These are phyloP conservation scores for Melanogaster broomeanus DNA, from an alignment of 768 basidiomycete genomes.

Conservation along the genomic window DNA sequence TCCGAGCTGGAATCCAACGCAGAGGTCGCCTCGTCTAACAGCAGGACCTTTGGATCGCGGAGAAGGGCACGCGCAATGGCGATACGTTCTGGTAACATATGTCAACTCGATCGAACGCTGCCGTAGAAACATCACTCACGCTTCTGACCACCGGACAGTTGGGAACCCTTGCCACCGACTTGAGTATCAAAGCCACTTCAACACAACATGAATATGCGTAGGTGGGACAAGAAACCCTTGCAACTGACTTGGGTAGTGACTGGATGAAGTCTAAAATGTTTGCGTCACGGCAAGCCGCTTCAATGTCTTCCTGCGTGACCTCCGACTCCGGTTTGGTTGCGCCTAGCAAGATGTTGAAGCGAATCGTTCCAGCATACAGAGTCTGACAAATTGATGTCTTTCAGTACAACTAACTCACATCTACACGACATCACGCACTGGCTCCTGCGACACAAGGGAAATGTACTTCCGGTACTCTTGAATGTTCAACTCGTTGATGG, in stretches of 20 bases:
- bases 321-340: constrained; percentile 73
- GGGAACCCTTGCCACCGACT: constrained; percentile 89
- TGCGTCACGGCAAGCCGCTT: constrained; percentile 83
- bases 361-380: constrained; percentile 87
- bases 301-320: constrained; percentile 86
- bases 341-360: constrained; percentile 90
- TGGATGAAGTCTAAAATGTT: constrained; percentile 92
- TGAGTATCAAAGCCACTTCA: constrained; percentile 85
- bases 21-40: constrained; percentile 89
- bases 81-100: constrained; percentile 49
- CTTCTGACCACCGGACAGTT: constrained; percentile 88
- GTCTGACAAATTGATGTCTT: constrained; percentile 37
- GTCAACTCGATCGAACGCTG: neutral
- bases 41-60: constrained; percentile 84
- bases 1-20: constrained; percentile 91
- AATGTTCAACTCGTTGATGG: constrained; percentile 76
- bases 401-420: constrained; percentile 5
- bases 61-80: constrained; percentile 93
- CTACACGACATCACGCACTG: constrained; percentile 30
- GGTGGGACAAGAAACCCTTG: neutral
- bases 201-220: constrained; percentile 11
- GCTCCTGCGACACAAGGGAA: constrained; percentile 90
- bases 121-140: constrained; percentile 44
- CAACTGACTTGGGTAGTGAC: constrained; percentile 72
- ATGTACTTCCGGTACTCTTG: constrained; percentile 88